A percentile compares a stretch with the other conserved stretches of the same genome.
Conservation (phyloP, 805 yeast species). For the Suhomyces sp. region DNA sequence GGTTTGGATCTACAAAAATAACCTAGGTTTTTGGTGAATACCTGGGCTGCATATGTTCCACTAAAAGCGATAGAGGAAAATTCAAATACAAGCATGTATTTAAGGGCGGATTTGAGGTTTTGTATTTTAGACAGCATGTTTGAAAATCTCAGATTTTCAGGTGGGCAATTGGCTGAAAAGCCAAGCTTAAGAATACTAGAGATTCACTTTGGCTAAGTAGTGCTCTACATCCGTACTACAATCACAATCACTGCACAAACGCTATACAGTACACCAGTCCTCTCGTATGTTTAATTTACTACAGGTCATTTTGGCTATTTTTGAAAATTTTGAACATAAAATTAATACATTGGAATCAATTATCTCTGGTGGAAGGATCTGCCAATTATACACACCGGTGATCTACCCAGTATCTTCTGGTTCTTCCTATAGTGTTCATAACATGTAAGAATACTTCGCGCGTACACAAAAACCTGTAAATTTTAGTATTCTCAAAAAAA, state of each 20-base stretch:
- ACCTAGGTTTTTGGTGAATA: background rate
- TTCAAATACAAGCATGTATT: background rate
- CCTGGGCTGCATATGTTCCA: background rate
- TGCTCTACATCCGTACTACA: background rate
- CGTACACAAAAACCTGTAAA: constrained; percentile 3
- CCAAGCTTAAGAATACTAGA: background rate
- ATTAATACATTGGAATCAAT: too few species aligned
- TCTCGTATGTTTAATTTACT: background rate
- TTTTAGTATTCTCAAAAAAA: constrained; percentile 3
- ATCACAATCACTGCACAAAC: background rate
- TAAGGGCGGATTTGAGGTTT: background rate
- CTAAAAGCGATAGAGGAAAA: background rate
- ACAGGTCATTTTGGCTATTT: too few species aligned
- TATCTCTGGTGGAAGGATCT: too few species aligned
- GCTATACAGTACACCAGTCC: background rate
- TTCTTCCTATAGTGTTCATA: background rate
- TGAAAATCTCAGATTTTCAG: background rate
- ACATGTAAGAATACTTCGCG: background rate
- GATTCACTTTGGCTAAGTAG: background rate
- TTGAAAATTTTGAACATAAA: too few species aligned
- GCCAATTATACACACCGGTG: background rate
- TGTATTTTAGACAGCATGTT: background rate
- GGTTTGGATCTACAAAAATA: constrained; percentile 51
- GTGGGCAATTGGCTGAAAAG: background rate
- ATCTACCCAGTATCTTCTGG: background rate